These are phyloP conservation scores for Cryptosporidium sp. DNA, from an alignment of 169 alveolate genomes.

Conservation along the genomic window DNA sequence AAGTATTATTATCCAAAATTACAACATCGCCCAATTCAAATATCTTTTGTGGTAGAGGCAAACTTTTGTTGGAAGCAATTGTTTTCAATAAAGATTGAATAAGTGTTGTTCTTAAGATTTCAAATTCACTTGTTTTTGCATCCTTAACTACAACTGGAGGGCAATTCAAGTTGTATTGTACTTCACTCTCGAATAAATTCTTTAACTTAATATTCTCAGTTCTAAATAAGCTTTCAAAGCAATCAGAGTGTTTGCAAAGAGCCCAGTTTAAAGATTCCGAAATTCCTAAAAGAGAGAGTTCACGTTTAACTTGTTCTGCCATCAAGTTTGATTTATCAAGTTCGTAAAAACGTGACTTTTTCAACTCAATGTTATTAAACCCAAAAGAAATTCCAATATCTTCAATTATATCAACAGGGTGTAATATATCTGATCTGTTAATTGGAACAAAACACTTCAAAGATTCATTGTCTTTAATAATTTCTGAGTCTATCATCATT, in stretches of 20 bases:
- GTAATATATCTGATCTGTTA: slow-evolving; percentile 93
- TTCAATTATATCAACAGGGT: slow-evolving; percentile 96
- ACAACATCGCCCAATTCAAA: slow-evolving; percentile 94
- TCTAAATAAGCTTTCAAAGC: slow-evolving; percentile 46
- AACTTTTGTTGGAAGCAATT: slow-evolving; percentile 87
- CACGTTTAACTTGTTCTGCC: slow-evolving; percentile 61
- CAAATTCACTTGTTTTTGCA: slow-evolving; percentile 93
- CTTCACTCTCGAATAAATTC: slow-evolving; percentile 60
- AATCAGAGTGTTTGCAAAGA: slow-evolving; percentile 72
- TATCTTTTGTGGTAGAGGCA: slow-evolving; percentile 91
- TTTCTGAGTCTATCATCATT: slow-evolving; percentile 83
- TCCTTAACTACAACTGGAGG: slow-evolving; percentile 91
- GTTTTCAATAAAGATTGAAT: slow-evolving; percentile 93
- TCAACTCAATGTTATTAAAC: slow-evolving; percentile 84
- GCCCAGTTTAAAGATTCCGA: slow-evolving; percentile 69
- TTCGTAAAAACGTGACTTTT: slow-evolving; percentile 3
- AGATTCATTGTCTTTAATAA: slow-evolving; percentile 31
- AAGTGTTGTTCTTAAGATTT: slow-evolving; percentile 92
- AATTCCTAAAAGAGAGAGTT: slow-evolving; percentile 50
- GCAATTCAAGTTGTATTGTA: slow-evolving; percentile 80
- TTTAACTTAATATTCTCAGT: slow-evolving; percentile 54
- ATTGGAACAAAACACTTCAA: slow-evolving; percentile 88
- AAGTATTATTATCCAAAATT: slow-evolving; percentile 82
- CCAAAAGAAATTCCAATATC: slow-evolving; percentile 97
- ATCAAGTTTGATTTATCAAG: slow-evolving; percentile 28